Evolutionary conservation across 208 protist species (phyloP).

Genomic region (Zelonia costaricensis): DNA sequence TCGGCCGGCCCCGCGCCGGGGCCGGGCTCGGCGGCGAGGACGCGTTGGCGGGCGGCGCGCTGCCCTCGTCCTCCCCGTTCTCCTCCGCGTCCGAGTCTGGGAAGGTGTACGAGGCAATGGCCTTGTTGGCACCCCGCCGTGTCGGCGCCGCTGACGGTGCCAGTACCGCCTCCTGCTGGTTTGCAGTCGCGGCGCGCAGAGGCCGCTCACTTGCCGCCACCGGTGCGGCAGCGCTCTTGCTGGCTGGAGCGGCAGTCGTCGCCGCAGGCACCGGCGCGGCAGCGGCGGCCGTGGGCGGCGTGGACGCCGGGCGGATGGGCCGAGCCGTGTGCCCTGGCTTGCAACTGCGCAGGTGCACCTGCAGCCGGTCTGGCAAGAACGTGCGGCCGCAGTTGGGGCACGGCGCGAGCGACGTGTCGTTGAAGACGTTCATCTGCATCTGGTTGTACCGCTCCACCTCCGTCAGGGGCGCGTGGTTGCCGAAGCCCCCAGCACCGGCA

Average conservation of each 20-base stretch:
- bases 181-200: constrained; percentile 18
- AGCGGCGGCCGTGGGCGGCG: constrained; percentile 49
- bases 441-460: constrained; percentile 81
- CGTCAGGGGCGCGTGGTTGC: constrained; percentile 14
- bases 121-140: not conserved
- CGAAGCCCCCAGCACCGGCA: not conserved
- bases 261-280: constrained; percentile 13
- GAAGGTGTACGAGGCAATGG: not conserved
- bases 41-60: not conserved
- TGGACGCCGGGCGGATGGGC: constrained; percentile 47
- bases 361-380: constrained; percentile 89
- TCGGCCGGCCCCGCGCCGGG: not conserved
- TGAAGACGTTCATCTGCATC: constrained; percentile 77
- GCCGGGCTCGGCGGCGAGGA: constrained; percentile 2
- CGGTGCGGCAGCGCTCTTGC: not conserved
- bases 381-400: constrained; percentile 91
- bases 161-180: too few relatives aligned
- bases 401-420: constrained; percentile 57
- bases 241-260: constrained; percentile 7
- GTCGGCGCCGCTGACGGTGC: not conserved
- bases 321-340: constrained; percentile 61
- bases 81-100: too few relatives aligned
- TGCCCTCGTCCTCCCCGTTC: constrained; percentile 2
- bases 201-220: constrained; percentile 9
- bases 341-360: constrained; percentile 89